Percentiles rank a stretch among this genome's conserved stretches.
phyloP scores from a whole-genome alignment of 805 yeast genomes.

The Candida takata region DNA sequence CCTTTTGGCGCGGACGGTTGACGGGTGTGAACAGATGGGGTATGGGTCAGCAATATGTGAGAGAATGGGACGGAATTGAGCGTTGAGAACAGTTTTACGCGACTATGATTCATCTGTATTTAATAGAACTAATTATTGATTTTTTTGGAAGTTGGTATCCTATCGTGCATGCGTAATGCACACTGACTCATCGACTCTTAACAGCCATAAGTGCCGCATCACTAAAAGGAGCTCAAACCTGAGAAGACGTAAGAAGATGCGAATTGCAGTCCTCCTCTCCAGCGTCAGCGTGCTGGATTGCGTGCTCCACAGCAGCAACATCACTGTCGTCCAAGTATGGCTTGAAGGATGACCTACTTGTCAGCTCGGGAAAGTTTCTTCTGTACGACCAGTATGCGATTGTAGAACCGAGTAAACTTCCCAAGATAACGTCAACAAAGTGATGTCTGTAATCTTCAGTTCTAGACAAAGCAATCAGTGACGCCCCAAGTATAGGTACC shows the following conservation, averaged over 20 bases:
- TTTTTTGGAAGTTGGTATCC: too few relatives aligned
- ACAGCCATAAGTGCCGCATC: too few relatives aligned
- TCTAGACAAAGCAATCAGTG: slow-evolving; percentile 73
- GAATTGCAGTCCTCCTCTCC: slow-evolving; percentile 15
- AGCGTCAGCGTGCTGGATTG: slow-evolving; percentile 14
- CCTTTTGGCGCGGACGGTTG: too few relatives aligned
- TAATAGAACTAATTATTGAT: too few relatives aligned
- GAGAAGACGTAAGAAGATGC: not conserved
- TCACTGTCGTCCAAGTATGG: slow-evolving; percentile 36
- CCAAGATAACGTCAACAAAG: slow-evolving; percentile 74
- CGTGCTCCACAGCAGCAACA: slow-evolving; percentile 16
- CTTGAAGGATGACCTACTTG: slow-evolving; percentile 29
- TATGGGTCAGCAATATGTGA: too few relatives aligned
- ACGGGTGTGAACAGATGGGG: too few relatives aligned
- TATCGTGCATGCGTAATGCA: not conserved
- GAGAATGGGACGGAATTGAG: too few relatives aligned
- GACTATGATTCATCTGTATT: too few relatives aligned
- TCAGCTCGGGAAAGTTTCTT: slow-evolving; percentile 33
- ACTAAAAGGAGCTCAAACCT: too few relatives aligned
- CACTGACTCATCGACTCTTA: not conserved
- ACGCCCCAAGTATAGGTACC: slow-evolving; percentile 61
- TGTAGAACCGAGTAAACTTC: slow-evolving; percentile 56
- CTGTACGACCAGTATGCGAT: slow-evolving; percentile 43
- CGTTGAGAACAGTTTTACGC: too few relatives aligned
- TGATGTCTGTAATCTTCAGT: slow-evolving; percentile 94